phyloP scores from a whole-genome alignment of 768 basidiomycete species.

The Leccinellum luteum region DNA sequence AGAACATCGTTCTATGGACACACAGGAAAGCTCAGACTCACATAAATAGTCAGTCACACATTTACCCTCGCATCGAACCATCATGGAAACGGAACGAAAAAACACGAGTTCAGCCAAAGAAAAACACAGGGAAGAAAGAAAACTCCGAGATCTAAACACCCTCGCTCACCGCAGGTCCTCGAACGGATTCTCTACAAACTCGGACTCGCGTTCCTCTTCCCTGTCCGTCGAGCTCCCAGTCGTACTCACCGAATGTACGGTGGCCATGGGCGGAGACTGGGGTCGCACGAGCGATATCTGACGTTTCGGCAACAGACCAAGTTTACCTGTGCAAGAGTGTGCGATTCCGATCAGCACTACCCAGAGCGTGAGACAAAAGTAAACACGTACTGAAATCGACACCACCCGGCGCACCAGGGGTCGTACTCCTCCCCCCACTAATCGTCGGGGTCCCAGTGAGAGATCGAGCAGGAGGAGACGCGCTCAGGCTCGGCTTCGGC shows the following conservation, averaged over 20 bases:
- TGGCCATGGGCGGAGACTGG: constrained; percentile 26
- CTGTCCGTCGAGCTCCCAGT: constrained; percentile 32
- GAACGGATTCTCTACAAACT: constrained; percentile 75
- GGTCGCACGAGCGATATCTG: constrained; percentile 57
- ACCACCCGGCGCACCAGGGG: constrained; percentile 9
- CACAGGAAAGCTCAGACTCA: not conserved
- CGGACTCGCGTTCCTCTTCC: constrained; percentile 52
- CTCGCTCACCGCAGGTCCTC: constrained; percentile 40
- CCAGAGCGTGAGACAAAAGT: no score
- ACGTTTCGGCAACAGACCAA: constrained; percentile 70
- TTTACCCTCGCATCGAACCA: no score
- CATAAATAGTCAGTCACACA: not conserved
- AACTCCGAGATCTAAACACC: not conserved
- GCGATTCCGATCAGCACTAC: not conserved
- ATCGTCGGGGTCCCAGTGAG: constrained; percentile 7
- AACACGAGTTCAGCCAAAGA: no score
- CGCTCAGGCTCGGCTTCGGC: not conserved
- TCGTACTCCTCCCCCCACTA: constrained; percentile 6
- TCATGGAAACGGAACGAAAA: no score
- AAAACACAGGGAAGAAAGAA: not conserved
- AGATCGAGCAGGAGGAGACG: constrained; percentile 1
- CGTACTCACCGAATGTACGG: constrained; percentile 14
- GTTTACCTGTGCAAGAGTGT: constrained; percentile 46
- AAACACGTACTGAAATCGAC: constrained; percentile 35
- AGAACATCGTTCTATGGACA: not conserved